Conservation (phyloP, 306 rosid species). For the Parietaria judaica region DNA sequence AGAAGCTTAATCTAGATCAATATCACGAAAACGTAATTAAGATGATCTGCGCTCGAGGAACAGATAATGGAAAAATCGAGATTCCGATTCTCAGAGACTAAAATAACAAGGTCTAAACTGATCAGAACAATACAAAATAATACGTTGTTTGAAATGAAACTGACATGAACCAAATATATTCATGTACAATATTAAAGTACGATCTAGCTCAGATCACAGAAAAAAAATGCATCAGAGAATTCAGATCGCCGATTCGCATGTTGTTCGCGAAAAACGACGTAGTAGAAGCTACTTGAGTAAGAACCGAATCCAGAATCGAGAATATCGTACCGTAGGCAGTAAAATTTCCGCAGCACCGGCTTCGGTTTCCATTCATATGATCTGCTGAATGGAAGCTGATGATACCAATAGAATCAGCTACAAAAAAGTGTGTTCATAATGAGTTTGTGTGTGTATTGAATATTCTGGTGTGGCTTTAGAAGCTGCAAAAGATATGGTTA, state of each 20-base stretch:
- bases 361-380: conserved; percentile 40
- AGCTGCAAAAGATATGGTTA: too few relatives aligned
- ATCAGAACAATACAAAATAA: too few relatives aligned
- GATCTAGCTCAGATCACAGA: background rate
- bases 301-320: conserved; percentile 8
- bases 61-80: too few relatives aligned
- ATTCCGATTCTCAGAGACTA: too few relatives aligned
- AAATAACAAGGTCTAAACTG: too few relatives aligned
- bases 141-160: too few relatives aligned
- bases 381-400: background rate
- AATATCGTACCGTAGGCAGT: conserved; percentile 35
- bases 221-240: too few relatives aligned
- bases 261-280: background rate
- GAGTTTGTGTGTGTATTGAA: background rate
- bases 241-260: background rate
- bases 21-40: background rate
- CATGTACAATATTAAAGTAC: background rate
- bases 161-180: too few relatives aligned
- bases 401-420: conserved; percentile 8
- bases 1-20: too few relatives aligned
- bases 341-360: conserved; percentile 26
- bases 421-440: background rate
- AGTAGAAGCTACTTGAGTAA: conserved; percentile 4
- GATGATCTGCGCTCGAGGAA: background rate
- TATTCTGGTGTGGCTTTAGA: background rate